A percentile compares a stretch with the other conserved stretches of the same genome.
phyloP scores from a whole-genome alignment of 768 basidiomycete species.

The Boletus vermiculosoides region DNA sequence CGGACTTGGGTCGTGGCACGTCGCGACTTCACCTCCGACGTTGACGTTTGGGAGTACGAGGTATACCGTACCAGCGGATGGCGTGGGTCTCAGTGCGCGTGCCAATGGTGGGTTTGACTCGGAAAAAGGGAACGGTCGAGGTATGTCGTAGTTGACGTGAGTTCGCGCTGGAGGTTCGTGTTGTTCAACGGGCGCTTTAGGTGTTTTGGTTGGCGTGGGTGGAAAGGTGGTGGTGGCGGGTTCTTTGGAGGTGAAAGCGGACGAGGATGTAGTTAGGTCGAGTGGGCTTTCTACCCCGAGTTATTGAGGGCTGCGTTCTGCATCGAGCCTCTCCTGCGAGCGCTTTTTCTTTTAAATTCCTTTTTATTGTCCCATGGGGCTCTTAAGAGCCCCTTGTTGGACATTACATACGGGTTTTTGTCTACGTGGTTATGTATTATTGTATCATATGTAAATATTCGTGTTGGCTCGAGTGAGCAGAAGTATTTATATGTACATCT shows the following conservation, averaged over 20 bases:
- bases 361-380: no score
- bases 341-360: not conserved
- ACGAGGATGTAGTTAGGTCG: not conserved
- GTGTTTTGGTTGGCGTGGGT: not conserved
- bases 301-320: not conserved
- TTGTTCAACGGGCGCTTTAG: not conserved
- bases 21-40: constrained; percentile 7
- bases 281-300: not conserved
- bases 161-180: not conserved
- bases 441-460: no score
- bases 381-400: no score
- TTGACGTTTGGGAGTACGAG: constrained; percentile 6
- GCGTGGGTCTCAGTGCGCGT: not conserved
- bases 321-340: not conserved
- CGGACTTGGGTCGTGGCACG: constrained; percentile 21
- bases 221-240: not conserved
- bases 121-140: constrained; percentile 1
- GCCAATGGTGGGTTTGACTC: not conserved
- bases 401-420: no score
- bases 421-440: no score
- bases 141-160: not conserved
- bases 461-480: no score
- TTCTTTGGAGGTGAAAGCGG: not conserved
- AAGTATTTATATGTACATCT: no score
- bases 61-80: not conserved